Percentiles rank a stretch among this genome's conserved stretches.
Conservation (phyloP, 1,139 yeast genomes). For the Geotrichum klebahnii region DNA sequence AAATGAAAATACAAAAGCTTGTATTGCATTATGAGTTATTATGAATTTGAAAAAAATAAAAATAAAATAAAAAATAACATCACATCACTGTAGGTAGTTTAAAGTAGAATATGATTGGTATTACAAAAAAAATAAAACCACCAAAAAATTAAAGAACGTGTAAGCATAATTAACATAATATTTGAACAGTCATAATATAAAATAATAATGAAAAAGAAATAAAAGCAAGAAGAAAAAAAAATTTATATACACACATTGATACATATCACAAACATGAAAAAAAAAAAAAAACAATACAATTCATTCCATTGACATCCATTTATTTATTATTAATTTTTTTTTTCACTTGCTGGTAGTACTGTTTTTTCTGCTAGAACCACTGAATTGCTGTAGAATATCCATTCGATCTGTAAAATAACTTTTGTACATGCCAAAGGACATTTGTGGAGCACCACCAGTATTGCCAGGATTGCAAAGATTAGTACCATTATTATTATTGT, state of each 20-base stretch:
- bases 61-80: neutral
- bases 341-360: neutral
- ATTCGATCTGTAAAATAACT: conserved; percentile 31
- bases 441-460: neutral
- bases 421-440: conserved; percentile 27
- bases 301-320: too few species aligned
- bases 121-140: too few species aligned
- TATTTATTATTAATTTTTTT: conserved; percentile 1
- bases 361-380: too few species aligned
- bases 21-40: neutral
- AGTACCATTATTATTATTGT: neutral
- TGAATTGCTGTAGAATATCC: conserved; percentile 27
- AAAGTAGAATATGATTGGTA: too few species aligned
- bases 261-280: neutral
- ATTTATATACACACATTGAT: too few species aligned
- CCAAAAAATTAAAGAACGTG: too few species aligned
- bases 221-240: neutral
- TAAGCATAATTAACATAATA: too few species aligned
- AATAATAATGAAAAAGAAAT: too few species aligned
- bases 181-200: neutral
- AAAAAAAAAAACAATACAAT: neutral
- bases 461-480: neutral
- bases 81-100: neutral
- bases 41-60: neutral
- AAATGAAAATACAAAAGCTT: neutral